A percentile compares a stretch with the other conserved stretches of the same genome.
Evolutionary conservation across 1,284 basidiomycete species (phyloP).

Genomic region (Boletus smithii): DNA sequence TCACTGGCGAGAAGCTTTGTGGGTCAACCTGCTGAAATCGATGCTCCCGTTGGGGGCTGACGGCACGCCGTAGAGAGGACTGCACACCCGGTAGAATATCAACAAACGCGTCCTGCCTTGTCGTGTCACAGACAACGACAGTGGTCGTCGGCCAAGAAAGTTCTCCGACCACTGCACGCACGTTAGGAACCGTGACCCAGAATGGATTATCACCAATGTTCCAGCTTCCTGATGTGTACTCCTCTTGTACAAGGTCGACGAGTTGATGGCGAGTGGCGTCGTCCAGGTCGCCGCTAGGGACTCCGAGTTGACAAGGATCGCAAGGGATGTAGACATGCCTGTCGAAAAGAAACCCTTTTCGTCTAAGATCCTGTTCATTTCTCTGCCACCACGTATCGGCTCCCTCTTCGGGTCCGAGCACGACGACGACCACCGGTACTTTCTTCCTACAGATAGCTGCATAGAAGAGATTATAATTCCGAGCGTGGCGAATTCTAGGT

Average conservation of each 20-base stretch:
- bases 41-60: constrained; percentile 4
- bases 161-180: constrained; percentile 20
- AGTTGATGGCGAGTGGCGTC: constrained; percentile 2
- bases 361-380: constrained; percentile 14
- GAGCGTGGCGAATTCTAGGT: constrained; percentile 13
- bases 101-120: constrained; percentile 9
- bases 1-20: neutral
- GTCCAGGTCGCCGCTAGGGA: neutral
- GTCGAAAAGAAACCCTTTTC: constrained; percentile 23
- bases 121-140: constrained; percentile 20
- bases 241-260: constrained; percentile 14
- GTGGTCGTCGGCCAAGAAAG: constrained; percentile 26
- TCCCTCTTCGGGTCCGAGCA: constrained; percentile 20
- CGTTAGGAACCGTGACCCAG: constrained; percentile 20
- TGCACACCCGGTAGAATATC: constrained; percentile 10
- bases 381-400: constrained; percentile 17
- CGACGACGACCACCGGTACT: constrained; percentile 17
- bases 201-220: constrained; percentile 9
- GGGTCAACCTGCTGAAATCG: constrained; percentile 23
- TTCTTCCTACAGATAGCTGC: constrained; percentile 26
- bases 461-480: constrained; percentile 24
- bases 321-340: constrained; percentile 20
- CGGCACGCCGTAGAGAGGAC: constrained; percentile 6
- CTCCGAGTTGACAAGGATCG: constrained; percentile 2
- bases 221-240: constrained; percentile 16